phyloP scores from a whole-genome alignment of 1,284 basidiomycete species.

The Chondrostereum purpureum region DNA sequence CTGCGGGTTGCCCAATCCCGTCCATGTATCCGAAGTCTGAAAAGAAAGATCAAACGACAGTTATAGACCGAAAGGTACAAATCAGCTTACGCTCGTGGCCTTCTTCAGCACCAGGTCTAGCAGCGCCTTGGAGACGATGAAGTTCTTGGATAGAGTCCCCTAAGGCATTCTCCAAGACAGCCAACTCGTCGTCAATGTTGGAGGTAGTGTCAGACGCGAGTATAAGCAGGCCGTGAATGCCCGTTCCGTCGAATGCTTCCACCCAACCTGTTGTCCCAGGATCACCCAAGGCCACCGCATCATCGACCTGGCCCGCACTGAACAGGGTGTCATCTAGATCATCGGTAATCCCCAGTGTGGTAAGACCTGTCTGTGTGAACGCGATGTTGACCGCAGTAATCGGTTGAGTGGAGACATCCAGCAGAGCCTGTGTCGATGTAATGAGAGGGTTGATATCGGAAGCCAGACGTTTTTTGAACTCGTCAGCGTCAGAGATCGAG shows the following conservation, averaged over 20 bases:
- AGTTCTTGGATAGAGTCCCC: constrained; percentile 23
- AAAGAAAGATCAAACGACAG: background rate
- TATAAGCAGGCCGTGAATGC: constrained; percentile 30
- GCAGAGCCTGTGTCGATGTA: constrained; percentile 18
- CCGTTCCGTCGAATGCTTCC: constrained; percentile 22
- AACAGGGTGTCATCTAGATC: constrained; percentile 26
- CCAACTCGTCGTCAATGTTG: constrained; percentile 16
- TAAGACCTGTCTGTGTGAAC: constrained; percentile 22
- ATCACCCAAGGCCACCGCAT: constrained; percentile 23
- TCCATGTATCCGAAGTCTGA: constrained; percentile 33
- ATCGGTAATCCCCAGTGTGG: constrained; percentile 25
- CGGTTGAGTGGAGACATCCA: constrained; percentile 13
- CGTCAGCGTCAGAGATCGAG: constrained; percentile 15
- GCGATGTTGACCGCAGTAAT: constrained; percentile 24
- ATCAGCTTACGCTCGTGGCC: constrained; percentile 27
- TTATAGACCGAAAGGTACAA: background rate
- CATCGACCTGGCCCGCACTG: constrained; percentile 22
- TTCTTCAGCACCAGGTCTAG: constrained; percentile 25
- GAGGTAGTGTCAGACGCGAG: constrained; percentile 24
- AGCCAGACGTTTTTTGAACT: constrained; percentile 18
- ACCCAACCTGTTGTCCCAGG: constrained; percentile 24
- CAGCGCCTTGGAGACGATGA: constrained; percentile 22
- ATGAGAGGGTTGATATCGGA: constrained; percentile 21
- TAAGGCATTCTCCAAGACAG: constrained; percentile 18
- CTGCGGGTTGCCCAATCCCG: constrained; percentile 33